Evolutionary conservation across 331 rosid genomes (phyloP), one percentile per base, ranked within the genome.

Genomic region (Acacia pycnantha): DNA sequence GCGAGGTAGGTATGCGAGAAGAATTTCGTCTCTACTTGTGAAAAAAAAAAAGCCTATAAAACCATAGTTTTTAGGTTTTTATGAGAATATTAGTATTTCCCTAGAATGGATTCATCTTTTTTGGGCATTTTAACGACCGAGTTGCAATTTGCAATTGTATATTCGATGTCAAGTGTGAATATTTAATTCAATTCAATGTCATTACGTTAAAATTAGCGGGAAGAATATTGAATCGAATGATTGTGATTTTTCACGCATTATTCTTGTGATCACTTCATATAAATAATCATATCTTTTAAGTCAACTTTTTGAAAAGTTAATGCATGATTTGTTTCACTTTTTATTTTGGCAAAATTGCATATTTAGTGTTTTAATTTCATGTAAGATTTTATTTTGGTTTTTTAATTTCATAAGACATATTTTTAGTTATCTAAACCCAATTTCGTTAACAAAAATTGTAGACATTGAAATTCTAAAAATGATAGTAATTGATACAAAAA

Each of bases 11-110:
- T 33, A 33, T 33, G 0, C 4, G 6, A 33, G 37, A 33, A 2
- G 0, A 33, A 4, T 4, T 33, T 33, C 0, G 6, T 33, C 6
- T 33, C 3, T 0, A 0, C 0, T 33, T 4, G 3, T 3, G 3
- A 33, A 3, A 3, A 3, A 0, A 33, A 33, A 33, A 3, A 33
- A 0, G 4, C 0, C 2, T 2, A 0, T 33, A 4, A 33, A 4
- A 33, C 5, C 37, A 33, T 0, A 0, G 5, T 33, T 4, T 4
- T 4, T 33, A 33, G 11, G 13, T 44, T 13, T 27, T 29, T 7
- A 16, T 15, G 70, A 24, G 18, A 61, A 64, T 5, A 58, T 58
- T 58, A 58, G 65, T 58, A 22, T 58, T 11, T 22, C 5, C 6
- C 15, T 11, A 2, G 26, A 56, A 4, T 47, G 51, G 5, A 12